Evolutionary conservation across 805 yeast species (phyloP).

Genomic region (Nakazawaea wyomingensis): DNA sequence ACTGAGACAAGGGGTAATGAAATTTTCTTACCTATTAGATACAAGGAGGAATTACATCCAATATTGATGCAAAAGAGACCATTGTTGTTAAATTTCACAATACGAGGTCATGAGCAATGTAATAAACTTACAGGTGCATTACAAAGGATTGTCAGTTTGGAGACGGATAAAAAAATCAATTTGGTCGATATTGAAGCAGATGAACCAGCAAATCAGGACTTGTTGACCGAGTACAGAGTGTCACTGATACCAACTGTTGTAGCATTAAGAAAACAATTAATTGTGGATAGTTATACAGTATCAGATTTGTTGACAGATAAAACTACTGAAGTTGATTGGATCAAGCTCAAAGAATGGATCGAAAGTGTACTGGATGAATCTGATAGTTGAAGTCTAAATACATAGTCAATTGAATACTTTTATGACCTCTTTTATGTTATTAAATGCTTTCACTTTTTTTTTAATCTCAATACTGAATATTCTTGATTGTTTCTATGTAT

Average conservation of each 20-base stretch:
- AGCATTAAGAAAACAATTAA: constrained; percentile 60
- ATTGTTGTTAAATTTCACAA: constrained; percentile 65
- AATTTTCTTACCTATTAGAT: constrained; percentile 48
- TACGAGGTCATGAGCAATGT: constrained; percentile 56
- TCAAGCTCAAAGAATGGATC: constrained; percentile 36
- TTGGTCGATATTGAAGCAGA: constrained; percentile 73
- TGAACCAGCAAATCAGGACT: constrained; percentile 54
- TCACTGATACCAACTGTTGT: constrained; percentile 60
- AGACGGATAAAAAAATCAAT: constrained; percentile 47
- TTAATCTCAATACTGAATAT: too few species aligned
- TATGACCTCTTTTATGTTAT: too few species aligned
- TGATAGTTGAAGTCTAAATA: constrained; percentile 6
- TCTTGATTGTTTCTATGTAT: too few species aligned
- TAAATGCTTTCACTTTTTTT: too few species aligned
- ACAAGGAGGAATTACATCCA: constrained; percentile 55
- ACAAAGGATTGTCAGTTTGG: constrained; percentile 43
- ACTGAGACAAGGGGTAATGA: constrained; percentile 28
- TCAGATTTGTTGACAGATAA: constrained; percentile 23
- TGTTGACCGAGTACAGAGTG: constrained; percentile 50
- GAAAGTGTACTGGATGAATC: constrained; percentile 34
- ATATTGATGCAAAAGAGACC: constrained; percentile 52
- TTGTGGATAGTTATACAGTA: constrained; percentile 34
- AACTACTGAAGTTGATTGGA: constrained; percentile 36
- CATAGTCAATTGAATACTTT: too few species aligned
- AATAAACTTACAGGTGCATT: constrained; percentile 60